Evolutionary conservation across 1,139 yeast genomes (phyloP), one percentile per base, ranked within the genome.

Genomic region (Zygosaccharomyces sapae): DNA sequence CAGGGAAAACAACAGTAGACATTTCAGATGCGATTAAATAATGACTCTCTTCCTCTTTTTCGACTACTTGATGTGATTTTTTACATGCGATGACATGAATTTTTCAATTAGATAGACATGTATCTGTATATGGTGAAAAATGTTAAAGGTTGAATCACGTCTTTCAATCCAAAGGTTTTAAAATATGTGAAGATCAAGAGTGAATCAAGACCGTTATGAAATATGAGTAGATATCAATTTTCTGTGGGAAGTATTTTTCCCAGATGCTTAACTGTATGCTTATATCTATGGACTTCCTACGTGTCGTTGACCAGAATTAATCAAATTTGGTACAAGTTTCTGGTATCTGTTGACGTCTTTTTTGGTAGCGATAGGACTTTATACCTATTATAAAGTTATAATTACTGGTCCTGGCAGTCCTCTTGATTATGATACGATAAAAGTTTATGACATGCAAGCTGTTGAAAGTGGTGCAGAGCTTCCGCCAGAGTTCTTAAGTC

Each of bases 401-500:
- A 44, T 47, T 2, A 66, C 69, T 0, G 88, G 88, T 0, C 81
- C 90, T 0, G 90, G 90, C 0, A 70, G 77, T 10, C 86, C 89
- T 0, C 53, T 66, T 33, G 81, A 79, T 48, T 76, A 67, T 50
- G 63, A 69, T 0, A 79, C 75, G 33, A 59, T 80, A 13, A 48
- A 52, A 13, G 60, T 69, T 62, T 12, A 61, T 47, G 47, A 65
- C 52, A 18, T 54, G 22, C 43, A 51, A 5, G 62, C 57, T 36
- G 60, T 62, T 1, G 65, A 62, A 34, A 59, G 52, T 35, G 67
- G 67, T 53, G 45, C 55, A 4, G 65, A 57, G 43, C 53, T 60
- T 16, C 77, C 77, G 3, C 80, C 79, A 4, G 62, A 59, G 25
- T 61, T 63, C 41, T 52, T 74, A 2, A 47, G 66, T 0, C 51